Conservation (phyloP, 371 early-diverging fungal species). For the Nematocida sp. region DNA sequence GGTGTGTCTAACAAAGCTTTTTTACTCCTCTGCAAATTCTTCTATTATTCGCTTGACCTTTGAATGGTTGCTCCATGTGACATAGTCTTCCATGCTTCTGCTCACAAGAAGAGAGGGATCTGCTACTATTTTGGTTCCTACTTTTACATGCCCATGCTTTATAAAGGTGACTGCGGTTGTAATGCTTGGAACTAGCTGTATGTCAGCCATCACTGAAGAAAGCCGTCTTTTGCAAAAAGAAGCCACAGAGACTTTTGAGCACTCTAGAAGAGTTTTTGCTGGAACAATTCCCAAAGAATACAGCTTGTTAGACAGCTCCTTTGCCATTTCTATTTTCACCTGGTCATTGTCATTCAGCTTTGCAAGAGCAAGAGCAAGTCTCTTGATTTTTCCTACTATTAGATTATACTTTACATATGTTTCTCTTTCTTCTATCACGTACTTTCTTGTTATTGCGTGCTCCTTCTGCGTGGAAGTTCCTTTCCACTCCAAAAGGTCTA, state of each 20-base stretch:
- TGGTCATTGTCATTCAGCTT: constrained; percentile 81
- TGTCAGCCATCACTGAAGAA: constrained; percentile 82
- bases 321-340: constrained; percentile 73
- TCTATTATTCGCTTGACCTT: constrained; percentile 93
- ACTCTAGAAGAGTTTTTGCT: constrained; percentile 76
- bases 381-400: constrained; percentile 77
- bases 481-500: constrained; percentile 92
- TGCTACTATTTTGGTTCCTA: constrained; percentile 69
- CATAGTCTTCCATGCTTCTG: constrained; percentile 88
- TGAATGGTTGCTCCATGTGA: constrained; percentile 93
- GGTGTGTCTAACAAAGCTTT: too few species aligned
- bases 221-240: constrained; percentile 78
- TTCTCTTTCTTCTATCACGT: constrained; percentile 82
- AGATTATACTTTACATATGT: constrained; percentile 88
- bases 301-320: constrained; percentile 77
- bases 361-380: constrained; percentile 78
- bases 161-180: constrained; percentile 84
- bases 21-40: constrained; percentile 68
- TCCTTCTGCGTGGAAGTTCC: constrained; percentile 80
- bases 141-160: constrained; percentile 84
- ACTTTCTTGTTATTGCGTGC: constrained; percentile 79
- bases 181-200: constrained; percentile 89
- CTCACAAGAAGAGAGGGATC: constrained; percentile 56
- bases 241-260: constrained; percentile 80
- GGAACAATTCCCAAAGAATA: constrained; percentile 82